Evolutionary conservation across 192 early-diverging fungal genomes (phyloP).

Genomic region (Coemansia sp.): DNA sequence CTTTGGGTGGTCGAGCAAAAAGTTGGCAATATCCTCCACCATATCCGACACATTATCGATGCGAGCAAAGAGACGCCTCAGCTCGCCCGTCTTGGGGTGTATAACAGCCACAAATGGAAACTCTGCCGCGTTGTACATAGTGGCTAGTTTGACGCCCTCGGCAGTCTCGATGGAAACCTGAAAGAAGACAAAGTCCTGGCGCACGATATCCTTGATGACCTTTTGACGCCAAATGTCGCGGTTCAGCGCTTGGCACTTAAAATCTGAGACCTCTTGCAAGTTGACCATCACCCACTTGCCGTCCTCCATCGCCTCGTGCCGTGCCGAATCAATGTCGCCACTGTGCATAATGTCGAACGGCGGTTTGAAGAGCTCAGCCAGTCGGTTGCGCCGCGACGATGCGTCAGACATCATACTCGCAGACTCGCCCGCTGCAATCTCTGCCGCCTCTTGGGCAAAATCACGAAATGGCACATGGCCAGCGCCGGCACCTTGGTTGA

Average conservation of each 20-base stretch:
- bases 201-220: constrained; percentile 76
- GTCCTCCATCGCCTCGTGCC: constrained; percentile 61
- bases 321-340: constrained; percentile 74
- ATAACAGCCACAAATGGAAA: constrained; percentile 90
- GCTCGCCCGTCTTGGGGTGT: constrained; percentile 90
- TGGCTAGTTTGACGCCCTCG: constrained; percentile 74
- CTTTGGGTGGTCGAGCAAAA: constrained; percentile 39
- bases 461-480: constrained; percentile 68
- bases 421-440: constrained; percentile 51
- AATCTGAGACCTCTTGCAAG: constrained; percentile 82
- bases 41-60: constrained; percentile 66
- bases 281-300: constrained; percentile 88
- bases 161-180: constrained; percentile 70
- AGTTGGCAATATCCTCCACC: constrained; percentile 71
- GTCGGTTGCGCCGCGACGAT: constrained; percentile 58
- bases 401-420: constrained; percentile 6
- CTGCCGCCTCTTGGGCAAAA: constrained; percentile 67
- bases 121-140: constrained; percentile 69
- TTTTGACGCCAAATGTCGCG: constrained; percentile 92
- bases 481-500: constrained; percentile 40
- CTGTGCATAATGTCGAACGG: constrained; percentile 87
- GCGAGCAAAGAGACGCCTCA: constrained; percentile 72
- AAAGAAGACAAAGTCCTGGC: constrained; percentile 83
- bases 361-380: constrained; percentile 83
- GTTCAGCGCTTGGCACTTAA: constrained; percentile 87